These are phyloP conservation scores for Eimeria mitis DNA, from an alignment of 169 alveolate species.

Conservation along the genomic window DNA sequence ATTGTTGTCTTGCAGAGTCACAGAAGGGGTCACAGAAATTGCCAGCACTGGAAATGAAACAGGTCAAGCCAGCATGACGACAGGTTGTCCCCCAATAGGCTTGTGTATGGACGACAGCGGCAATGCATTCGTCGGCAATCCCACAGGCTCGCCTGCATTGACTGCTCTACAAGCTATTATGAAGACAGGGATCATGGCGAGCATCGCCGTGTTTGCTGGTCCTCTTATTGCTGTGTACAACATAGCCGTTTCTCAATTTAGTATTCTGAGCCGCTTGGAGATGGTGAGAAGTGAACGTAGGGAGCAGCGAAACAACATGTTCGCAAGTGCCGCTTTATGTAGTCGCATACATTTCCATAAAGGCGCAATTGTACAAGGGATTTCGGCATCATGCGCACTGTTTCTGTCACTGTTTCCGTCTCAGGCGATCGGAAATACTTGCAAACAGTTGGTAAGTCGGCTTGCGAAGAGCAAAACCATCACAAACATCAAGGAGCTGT, in stretches of 20 bases:
- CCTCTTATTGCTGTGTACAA: conserved; percentile 65
- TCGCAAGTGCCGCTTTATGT: neutral
- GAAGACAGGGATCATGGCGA: conserved; percentile 53
- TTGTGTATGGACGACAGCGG: conserved; percentile 72
- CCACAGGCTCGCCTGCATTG: conserved; percentile 75
- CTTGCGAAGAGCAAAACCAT: conserved; percentile 11
- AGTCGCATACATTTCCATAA: too few species aligned
- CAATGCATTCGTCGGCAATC: conserved; percentile 36
- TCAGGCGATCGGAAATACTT: conserved; percentile 44
- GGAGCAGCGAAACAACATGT: neutral
- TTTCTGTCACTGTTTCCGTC: neutral
- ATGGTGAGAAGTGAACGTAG: conserved; percentile 51
- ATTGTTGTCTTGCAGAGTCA: conserved; percentile 16
- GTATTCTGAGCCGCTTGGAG: conserved; percentile 64
- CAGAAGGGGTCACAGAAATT: conserved; percentile 46
- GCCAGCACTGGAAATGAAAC: conserved; percentile 57
- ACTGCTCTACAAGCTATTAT: conserved; percentile 39
- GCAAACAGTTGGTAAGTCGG: conserved; percentile 12
- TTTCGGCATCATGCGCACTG: neutral
- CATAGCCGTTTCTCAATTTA: conserved; percentile 69
- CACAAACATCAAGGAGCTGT: neutral
- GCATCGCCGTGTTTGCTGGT: conserved; percentile 39
- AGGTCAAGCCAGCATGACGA: conserved; percentile 47
- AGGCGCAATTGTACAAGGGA: neutral
- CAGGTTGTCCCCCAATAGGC: conserved; percentile 79